phyloP scores from a whole-genome alignment of 768 basidiomycete species.

The Boletellus sp. region DNA sequence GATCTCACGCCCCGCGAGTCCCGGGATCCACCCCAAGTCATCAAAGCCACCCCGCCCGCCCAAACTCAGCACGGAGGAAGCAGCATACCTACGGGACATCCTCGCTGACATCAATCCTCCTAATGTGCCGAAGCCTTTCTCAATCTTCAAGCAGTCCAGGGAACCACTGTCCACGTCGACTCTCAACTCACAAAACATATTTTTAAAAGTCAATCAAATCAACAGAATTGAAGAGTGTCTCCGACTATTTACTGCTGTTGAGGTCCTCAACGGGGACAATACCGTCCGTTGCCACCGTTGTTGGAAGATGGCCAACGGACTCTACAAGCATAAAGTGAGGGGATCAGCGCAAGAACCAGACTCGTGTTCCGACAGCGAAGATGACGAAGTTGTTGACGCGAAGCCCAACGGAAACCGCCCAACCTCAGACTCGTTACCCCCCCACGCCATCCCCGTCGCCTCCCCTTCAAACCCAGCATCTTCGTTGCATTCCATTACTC shows the following conservation, averaged over 20 bases:
- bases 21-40: slow-evolving; percentile 33
- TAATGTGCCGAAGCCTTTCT: slow-evolving; percentile 42
- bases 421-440: slow-evolving; percentile 21
- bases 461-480: slow-evolving; percentile 6
- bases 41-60: slow-evolving; percentile 45
- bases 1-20: slow-evolving; percentile 30
- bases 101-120: slow-evolving; percentile 59
- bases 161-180: slow-evolving; percentile 17
- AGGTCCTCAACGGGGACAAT: slow-evolving; percentile 90
- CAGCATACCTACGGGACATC: slow-evolving; percentile 64
- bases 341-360: slow-evolving; percentile 22
- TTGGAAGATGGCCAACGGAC: slow-evolving; percentile 86
- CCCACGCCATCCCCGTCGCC: slow-evolving; percentile 15
- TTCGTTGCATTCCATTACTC: slow-evolving; percentile 35
- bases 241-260: slow-evolving; percentile 87
- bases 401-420: slow-evolving; percentile 17
- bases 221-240: slow-evolving; percentile 64
- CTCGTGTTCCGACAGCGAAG: slow-evolving; percentile 33
- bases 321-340: slow-evolving; percentile 37
- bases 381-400: slow-evolving; percentile 25
- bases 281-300: slow-evolving; percentile 90
- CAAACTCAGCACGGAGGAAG: slow-evolving; percentile 54
- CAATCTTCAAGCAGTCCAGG: slow-evolving; percentile 43
- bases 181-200: slow-evolving; percentile 23
- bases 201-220: slow-evolving; percentile 27